Evolutionary conservation across 2,329 filamentous ascomycete genomes (phyloP), one percentile per base, ranked within the genome.

Genomic region (Ceratocystis alfenasii): DNA sequence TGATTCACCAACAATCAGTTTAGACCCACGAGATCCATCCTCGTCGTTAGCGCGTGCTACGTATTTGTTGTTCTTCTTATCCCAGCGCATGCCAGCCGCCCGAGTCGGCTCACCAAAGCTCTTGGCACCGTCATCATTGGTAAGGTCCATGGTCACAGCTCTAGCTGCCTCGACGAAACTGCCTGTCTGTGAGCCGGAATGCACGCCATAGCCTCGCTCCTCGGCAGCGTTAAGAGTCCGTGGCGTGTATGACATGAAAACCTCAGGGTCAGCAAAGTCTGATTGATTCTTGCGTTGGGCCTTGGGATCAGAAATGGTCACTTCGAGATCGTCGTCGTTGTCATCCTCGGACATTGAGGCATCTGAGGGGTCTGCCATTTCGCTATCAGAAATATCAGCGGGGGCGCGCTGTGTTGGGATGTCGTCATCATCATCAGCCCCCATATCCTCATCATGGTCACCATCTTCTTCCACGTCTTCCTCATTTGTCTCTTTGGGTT

Each of bases 161-260:
- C 90, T 84, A n/a, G 95, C 93, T 5, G 89, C 90, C 72, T 91
- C 86, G 60, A 95, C 83, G 77, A 99, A 99, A 75, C 88, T 92
- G 28, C 55, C 46, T 62, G 57, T 66, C 66, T 88, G 87, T 8
- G 83, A 85, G 62, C 90, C 90, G 0, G 90, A 89, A 75, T 95
- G 90, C 20, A 99, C 91, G 69, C 92, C 91, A 76, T 99, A 99
- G 12, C 87, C 94, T 65, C 89, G 88, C 73, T 96, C 91, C 76
- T 97, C 93, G 64, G 88, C 89, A 3, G 88, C 80, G 74, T 93
- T 94, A 71, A 84, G 82, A 53, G 85, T 86, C 68, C 88, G 87
- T 0, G 94, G 94, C 1, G 85, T 89, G 80, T 99, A 99, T 8
- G 90, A 89, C 91, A 99, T 97, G 84, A 95, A 99, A 71, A 94